Base-by-base conservation (phyloP, 495 filamentous ascomycete species). In the Penicillium silybi region DNA sequence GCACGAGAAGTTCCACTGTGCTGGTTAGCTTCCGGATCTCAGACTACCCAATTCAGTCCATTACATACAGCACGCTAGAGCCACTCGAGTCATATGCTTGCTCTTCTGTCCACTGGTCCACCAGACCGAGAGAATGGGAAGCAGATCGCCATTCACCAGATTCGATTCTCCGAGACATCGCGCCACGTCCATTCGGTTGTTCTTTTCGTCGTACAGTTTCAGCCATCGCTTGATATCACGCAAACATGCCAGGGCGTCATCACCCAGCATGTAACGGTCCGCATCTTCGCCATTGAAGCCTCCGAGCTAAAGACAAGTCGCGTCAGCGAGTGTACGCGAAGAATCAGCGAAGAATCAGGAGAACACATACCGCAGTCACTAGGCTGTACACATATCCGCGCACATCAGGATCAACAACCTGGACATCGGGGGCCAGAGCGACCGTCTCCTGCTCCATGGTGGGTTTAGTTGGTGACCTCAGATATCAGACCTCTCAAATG, bases 141-240 rank as follows among this genome's bases (percentile, higher is more conserved):
- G 73, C 26, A 99, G 74, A 67, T 99, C 95, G 10, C 88, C 85
- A 54, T 86, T 85, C 52, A 97, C 82, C n/a, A 99, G 68, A 62
- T 97, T 97, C 40, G 90, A 85, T 64, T 97, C 92, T 62, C 90
- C 88, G 49, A 97, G 74, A 62, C 91, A 96, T 66, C 93, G 80
- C 40, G 91, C 92, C 48, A 97, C 95, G 70, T 99, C 95, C 80
- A 95, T 86, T 48, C 93, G 86, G 61, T 95, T 95, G 48, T 86
- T 82, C 66, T 93, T 95, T 63, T 95, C 87, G 65, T 99, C 95
- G 77, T 95, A 95, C 50, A 95, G 78, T 63, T 87, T 90, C 59
- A 99, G 72, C 95, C 95, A 97, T 80, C 83, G 85, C 57, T 89
- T 90, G 38, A 97, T 78, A 69, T 99, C 95, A 46, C 91, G 88